These are phyloP conservation scores for Gnetum montanum DNA, from an alignment of 75 land plant species.

Conservation along the genomic window DNA sequence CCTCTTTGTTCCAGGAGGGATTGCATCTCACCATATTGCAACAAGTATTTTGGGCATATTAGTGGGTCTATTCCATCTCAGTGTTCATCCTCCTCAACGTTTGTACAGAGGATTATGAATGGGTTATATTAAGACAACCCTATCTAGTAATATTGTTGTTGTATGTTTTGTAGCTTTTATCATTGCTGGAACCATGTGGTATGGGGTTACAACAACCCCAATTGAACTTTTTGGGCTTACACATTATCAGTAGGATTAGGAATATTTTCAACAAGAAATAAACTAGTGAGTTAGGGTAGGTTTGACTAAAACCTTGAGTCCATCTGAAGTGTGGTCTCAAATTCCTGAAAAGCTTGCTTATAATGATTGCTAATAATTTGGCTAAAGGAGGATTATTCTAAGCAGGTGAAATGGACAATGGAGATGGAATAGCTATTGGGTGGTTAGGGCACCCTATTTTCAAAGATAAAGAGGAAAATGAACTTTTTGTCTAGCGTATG, in stretches of 20 bases:
- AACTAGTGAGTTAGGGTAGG: not conserved
- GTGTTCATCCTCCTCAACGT: not conserved
- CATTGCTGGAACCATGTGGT: slow-evolving; percentile 18
- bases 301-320: not conserved
- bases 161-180: slow-evolving; percentile 12
- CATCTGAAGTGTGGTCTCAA: slow-evolving; percentile 15
- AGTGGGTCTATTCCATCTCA: not conserved
- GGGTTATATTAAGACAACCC: not conserved
- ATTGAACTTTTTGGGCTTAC: slow-evolving; percentile 5
- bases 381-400: slow-evolving; percentile 17
- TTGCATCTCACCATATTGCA: not conserved
- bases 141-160: slow-evolving; percentile 10
- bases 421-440: slow-evolving; percentile 22
- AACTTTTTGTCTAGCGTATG: slow-evolving; percentile 1
- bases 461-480: slow-evolving; percentile 17
- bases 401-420: slow-evolving; percentile 19
- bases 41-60: slow-evolving; percentile 4
- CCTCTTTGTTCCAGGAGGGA: not conserved
- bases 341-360: slow-evolving; percentile 21
- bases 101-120: not conserved
- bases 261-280: slow-evolving; percentile 19
- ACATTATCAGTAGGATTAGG: slow-evolving; percentile 1
- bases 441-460: slow-evolving; percentile 15
- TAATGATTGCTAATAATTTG: slow-evolving; percentile 17
- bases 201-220: slow-evolving; percentile 9